These are phyloP conservation scores for Proliferodiscus dingleyae DNA, from an alignment of 2,329 filamentous ascomycete species.

Conservation along the genomic window DNA sequence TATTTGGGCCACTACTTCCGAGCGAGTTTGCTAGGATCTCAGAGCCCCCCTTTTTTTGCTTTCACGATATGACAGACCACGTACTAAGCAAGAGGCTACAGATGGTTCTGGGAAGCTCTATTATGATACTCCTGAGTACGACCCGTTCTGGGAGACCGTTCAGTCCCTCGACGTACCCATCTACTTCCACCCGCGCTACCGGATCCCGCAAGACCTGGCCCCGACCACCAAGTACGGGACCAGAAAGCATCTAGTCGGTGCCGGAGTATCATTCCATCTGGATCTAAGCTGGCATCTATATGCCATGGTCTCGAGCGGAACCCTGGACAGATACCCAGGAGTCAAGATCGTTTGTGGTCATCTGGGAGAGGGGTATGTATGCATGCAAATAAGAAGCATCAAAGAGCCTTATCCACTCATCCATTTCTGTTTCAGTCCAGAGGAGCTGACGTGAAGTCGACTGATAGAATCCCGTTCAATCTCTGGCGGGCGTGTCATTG, in stretches of 20 bases:
- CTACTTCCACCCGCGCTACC: constrained; percentile 51
- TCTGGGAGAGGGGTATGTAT: constrained; percentile 39
- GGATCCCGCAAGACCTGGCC: constrained; percentile 25
- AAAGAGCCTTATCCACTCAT: no score
- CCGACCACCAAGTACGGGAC: constrained; percentile 26
- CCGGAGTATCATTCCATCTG: constrained; percentile 37
- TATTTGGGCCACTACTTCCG: no score
- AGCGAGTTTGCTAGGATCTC: no score
- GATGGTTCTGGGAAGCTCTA: constrained; percentile 59
- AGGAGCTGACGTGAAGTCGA: not conserved
- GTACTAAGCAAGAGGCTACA: no score
- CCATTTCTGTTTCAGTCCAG: no score
- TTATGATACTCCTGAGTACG: constrained; percentile 57
- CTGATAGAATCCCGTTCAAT: constrained; percentile 39
- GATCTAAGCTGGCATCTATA: constrained; percentile 43
- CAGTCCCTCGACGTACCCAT: constrained; percentile 57
- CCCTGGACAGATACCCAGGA: constrained; percentile 38
- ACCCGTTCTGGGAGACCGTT: constrained; percentile 55
- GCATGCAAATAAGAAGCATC: no score
- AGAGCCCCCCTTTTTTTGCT: no score
- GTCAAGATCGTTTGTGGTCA: constrained; percentile 40
- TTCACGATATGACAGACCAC: no score
- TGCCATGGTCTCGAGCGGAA: constrained; percentile 38
- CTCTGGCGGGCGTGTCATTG: constrained; percentile 32
- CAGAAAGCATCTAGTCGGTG: constrained; percentile 33